These are phyloP conservation scores for Alternaria tenuissima DNA, from an alignment of 2,329 filamentous ascomycete genomes.

Conservation along the genomic window DNA sequence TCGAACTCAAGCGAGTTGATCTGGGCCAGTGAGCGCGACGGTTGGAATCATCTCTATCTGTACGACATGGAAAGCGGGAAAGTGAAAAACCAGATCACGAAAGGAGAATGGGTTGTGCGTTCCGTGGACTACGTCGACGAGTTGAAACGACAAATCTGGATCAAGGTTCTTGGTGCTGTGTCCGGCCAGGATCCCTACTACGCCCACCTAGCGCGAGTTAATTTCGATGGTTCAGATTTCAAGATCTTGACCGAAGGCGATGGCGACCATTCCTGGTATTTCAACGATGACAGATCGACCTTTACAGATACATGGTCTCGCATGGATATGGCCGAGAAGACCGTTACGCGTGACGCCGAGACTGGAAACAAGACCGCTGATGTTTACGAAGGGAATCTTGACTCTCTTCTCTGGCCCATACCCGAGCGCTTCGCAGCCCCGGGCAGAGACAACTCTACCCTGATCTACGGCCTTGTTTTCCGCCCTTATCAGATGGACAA, in stretches of 20 bases:
- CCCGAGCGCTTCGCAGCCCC: conserved; percentile 35
- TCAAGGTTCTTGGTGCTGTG: conserved; percentile 33
- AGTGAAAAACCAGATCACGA: conserved; percentile 47
- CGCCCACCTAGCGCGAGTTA: conserved; percentile 36
- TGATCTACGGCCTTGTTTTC: conserved; percentile 39
- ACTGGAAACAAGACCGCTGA: conserved; percentile 18
- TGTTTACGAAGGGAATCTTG: conserved; percentile 27
- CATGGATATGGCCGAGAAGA: conserved; percentile 33
- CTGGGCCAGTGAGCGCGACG: conserved; percentile 38
- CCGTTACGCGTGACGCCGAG: conserved; percentile 29
- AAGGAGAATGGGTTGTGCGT: conserved; percentile 50
- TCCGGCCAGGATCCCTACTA: conserved; percentile 26
- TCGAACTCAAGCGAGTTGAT: conserved; percentile 29
- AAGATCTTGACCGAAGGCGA: conserved; percentile 37
- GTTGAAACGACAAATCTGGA: conserved; percentile 29
- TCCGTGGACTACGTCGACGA: conserved; percentile 36
- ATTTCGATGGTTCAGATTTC: conserved; percentile 38
- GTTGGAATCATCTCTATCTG: conserved; percentile 43
- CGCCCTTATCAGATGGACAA: conserved; percentile 32
- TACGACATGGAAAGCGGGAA: conserved; percentile 45
- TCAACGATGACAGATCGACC: conserved; percentile 24
- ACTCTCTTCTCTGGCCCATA: conserved; percentile 26
- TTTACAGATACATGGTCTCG: conserved; percentile 38
- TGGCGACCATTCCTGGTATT: conserved; percentile 19
- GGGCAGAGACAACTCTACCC: conserved; percentile 34